A percentile compares a stretch with the other conserved stretches of the same genome.
Conservation (phyloP, 805 yeast species). For the Candida maris region DNA sequence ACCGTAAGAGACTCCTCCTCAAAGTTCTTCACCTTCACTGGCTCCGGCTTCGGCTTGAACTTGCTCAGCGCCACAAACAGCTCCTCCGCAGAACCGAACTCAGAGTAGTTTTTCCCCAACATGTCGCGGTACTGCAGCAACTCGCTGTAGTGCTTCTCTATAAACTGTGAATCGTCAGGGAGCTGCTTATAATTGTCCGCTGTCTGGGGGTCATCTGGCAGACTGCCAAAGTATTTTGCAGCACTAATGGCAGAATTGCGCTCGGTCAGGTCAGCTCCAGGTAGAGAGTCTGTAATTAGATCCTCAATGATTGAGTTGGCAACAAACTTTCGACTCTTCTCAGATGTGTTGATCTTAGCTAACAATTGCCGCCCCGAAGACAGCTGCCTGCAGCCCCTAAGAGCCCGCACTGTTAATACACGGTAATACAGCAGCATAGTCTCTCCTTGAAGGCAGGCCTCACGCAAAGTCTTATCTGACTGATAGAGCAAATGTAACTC, state of each 20-base stretch:
- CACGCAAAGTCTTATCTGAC: too few species aligned
- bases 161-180: conserved; percentile 52
- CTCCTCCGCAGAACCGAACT: conserved; percentile 37
- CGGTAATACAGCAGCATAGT: too few species aligned
- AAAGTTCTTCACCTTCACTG: conserved; percentile 13
- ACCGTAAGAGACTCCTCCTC: conserved; percentile 6
- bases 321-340: conserved; percentile 15
- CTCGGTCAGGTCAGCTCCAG: conserved; percentile 7
- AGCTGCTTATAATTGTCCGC: conserved; percentile 39
- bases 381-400: too few species aligned
- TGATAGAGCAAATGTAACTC: too few species aligned
- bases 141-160: conserved; percentile 47
- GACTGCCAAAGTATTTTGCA: conserved; percentile 19
- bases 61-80: conserved; percentile 38
- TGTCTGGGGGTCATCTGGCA: conserved; percentile 11
- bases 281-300: conserved; percentile 16
- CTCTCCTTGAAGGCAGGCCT: too few species aligned
- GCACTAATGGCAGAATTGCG: conserved; percentile 28
- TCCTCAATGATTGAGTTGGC: conserved; percentile 20
- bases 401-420: too few species aligned
- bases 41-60: conserved; percentile 22
- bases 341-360: conserved; percentile 20
- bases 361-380: background rate
- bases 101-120: conserved; percentile 34
- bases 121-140: conserved; percentile 32